Evolutionary conservation across 306 rosid species (phyloP).

Genomic region (Cucumis cinereus): DNA sequence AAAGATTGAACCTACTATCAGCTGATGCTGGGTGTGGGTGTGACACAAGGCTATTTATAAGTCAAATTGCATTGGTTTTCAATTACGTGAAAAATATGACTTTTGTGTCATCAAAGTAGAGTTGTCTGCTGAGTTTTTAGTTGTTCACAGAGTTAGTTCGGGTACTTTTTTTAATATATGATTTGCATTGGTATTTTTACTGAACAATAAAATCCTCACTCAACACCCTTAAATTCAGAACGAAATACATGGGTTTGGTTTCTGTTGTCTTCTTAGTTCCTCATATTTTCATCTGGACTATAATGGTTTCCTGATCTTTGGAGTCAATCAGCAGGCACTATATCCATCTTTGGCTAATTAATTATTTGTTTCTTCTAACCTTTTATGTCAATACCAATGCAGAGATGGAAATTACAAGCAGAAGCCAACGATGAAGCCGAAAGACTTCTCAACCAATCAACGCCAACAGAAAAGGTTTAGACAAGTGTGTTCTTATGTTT

Average conservation of each 20-base stretch:
- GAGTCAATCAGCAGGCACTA: neutral
- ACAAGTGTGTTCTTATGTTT: neutral
- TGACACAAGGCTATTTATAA: neutral
- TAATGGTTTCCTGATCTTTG: neutral
- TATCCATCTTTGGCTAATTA: neutral
- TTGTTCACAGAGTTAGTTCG: neutral
- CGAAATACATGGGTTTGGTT: neutral
- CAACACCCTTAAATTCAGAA: neutral
- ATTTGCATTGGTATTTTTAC: neutral
- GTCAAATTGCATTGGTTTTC: neutral
- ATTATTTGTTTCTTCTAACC: neutral
- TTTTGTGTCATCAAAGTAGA: neutral
- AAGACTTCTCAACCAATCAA: conserved; percentile 65
- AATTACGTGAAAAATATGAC: neutral
- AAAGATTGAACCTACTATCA: neutral
- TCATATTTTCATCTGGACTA: neutral
- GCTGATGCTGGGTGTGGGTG: neutral
- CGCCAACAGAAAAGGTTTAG: conserved; percentile 24
- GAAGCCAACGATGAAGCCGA: conserved; percentile 94
- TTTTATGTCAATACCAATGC: conserved; percentile 4
- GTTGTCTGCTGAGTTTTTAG: conserved; percentile 8
- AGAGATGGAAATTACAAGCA: conserved; percentile 78
- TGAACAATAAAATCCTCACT: neutral
- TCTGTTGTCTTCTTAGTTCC: neutral
- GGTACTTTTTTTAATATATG: neutral